phyloP scores from a whole-genome alignment of 257 asterid species.

The Fraxinus anomala region DNA sequence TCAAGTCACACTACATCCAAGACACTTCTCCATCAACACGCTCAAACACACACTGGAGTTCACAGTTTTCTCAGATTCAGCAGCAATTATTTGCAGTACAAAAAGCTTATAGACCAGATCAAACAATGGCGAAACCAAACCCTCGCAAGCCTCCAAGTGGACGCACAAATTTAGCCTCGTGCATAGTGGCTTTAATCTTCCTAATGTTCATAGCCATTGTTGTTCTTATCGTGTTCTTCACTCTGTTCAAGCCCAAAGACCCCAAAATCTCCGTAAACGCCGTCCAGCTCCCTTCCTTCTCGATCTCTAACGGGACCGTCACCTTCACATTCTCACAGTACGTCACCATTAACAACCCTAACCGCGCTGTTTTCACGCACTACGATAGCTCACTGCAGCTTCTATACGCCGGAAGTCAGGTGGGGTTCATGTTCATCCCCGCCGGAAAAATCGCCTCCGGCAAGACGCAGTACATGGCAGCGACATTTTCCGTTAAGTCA shows the following conservation, averaged over 20 bases:
- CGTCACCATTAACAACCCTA: slow-evolving; percentile 73
- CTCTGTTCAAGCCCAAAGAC: slow-evolving; percentile 70
- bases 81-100: neutral
- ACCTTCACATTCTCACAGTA: slow-evolving; percentile 81
- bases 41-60: neutral
- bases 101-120: neutral
- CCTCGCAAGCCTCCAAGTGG: slow-evolving; percentile 56
- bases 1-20: neutral
- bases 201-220: slow-evolving; percentile 52
- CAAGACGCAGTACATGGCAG: slow-evolving; percentile 70
- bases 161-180: slow-evolving; percentile 78
- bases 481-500: slow-evolving; percentile 69
- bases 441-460: slow-evolving; percentile 80
- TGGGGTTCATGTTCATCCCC: slow-evolving; percentile 89
- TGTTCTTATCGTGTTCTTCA: slow-evolving; percentile 60
- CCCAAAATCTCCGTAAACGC: slow-evolving; percentile 71
- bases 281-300: slow-evolving; percentile 78
- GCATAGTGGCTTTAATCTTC: slow-evolving; percentile 76
- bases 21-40: neutral
- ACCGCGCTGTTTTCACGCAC: slow-evolving; percentile 80
- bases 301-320: slow-evolving; percentile 64
- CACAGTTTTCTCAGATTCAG: neutral
- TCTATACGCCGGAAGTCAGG: slow-evolving; percentile 62
- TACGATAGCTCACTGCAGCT: slow-evolving; percentile 86
- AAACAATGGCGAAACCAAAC: slow-evolving; percentile 53